Evolutionary conservation across 305 asterid genomes (phyloP).

Genomic region (Fraxinus latifolia): DNA sequence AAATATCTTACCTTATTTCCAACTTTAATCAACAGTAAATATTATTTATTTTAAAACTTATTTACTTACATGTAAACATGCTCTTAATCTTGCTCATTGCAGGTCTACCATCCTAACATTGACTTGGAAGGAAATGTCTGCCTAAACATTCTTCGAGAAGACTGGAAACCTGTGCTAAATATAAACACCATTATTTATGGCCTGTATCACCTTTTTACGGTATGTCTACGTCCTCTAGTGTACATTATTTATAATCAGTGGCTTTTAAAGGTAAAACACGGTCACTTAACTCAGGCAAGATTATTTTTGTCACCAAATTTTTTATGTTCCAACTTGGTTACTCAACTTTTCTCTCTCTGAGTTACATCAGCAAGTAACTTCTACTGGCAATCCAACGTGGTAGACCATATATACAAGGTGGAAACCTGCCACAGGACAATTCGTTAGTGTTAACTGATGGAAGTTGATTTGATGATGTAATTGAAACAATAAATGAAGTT

Average conservation of each 20-base stretch:
- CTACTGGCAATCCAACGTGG: neutral
- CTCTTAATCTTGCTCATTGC: constrained; percentile 16
- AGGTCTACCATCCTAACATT: constrained; percentile 97
- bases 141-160: constrained; percentile 96
- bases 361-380: neutral
- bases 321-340: neutral
- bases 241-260: neutral
- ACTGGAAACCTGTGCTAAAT: constrained; percentile 95
- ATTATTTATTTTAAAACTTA: neutral
- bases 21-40: neutral
- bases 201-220: constrained; percentile 84
- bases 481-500: neutral
- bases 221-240: constrained; percentile 21
- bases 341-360: neutral
- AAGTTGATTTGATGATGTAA: neutral
- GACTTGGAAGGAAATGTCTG: constrained; percentile 97
- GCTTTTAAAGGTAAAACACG: neutral
- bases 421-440: neutral
- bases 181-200: constrained; percentile 85
- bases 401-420: neutral
- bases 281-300: neutral
- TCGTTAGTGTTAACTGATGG: neutral
- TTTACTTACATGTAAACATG: neutral
- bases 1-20: neutral
- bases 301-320: neutral